Conservation (phyloP, 2,329 filamentous ascomycete species). For the Pseudogymnoascus sp. region DNA sequence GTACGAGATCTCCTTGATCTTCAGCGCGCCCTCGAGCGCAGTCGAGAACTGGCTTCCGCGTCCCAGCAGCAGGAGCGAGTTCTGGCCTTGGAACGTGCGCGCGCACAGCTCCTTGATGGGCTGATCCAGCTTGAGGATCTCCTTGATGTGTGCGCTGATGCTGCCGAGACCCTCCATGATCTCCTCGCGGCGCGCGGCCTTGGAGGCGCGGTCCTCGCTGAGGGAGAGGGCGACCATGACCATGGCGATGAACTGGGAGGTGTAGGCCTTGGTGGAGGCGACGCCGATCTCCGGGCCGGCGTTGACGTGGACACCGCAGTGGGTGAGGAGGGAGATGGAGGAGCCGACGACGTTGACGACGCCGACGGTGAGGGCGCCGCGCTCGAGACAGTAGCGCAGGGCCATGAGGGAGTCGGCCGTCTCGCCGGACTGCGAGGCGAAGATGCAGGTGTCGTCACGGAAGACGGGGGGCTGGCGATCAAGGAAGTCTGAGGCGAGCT, state of each 20-base stretch:
- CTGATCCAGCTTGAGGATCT: conserved; percentile 84
- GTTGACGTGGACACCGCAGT: conserved; percentile 99
- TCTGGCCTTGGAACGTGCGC: conserved; percentile 93
- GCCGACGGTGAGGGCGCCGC: conserved; percentile 91
- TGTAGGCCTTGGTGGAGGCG: conserved; percentile 98
- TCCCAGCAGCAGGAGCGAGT: conserved; percentile 85
- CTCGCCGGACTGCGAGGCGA: conserved; percentile 97
- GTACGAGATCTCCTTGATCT: conserved; percentile 99
- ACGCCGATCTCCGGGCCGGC: conserved; percentile 98
- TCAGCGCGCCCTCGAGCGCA: conserved; percentile 91
- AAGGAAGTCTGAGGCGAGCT: conserved; percentile 95
- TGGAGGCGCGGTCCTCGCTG: conserved; percentile 92
- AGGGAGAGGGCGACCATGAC: conserved; percentile 98
- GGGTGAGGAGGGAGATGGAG: conserved; percentile 95
- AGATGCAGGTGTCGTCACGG: conserved; percentile 98
- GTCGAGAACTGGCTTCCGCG: conserved; percentile 96
- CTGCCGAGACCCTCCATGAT: conserved; percentile 90
- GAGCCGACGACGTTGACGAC: conserved; percentile 98
- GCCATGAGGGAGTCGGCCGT: conserved; percentile 97
- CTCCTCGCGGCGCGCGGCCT: conserved; percentile 82
- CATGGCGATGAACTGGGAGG: conserved; percentile 98
- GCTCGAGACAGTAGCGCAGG: conserved; percentile 94
- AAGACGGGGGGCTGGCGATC: conserved; percentile 95
- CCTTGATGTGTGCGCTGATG: conserved; percentile 84
- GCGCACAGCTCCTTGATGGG: conserved; percentile 91